A percentile compares a stretch with the other conserved stretches of the same genome.
Evolutionary conservation across 805 yeast genomes (phyloP).

Genomic region (Metschnikowia lachancei): DNA sequence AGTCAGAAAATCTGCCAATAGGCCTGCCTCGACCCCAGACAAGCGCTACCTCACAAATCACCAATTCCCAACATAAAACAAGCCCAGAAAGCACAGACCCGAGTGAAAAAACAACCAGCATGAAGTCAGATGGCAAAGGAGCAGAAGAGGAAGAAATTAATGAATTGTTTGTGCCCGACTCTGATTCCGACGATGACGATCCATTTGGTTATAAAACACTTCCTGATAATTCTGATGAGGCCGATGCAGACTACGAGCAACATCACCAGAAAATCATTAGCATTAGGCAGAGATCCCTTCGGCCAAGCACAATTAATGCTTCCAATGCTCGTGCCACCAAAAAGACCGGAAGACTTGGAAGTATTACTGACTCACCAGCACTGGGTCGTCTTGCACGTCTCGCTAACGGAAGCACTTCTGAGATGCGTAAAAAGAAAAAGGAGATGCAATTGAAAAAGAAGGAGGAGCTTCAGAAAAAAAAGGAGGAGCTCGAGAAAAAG

Average conservation of each 20-base stretch:
- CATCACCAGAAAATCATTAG: slow-evolving; percentile 2
- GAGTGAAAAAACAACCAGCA: too few relatives aligned
- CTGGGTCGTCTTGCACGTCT: slow-evolving; percentile 1
- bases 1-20: too few relatives aligned
- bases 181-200: slow-evolving; percentile 15
- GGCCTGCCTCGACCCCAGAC: too few relatives aligned
- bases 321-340: background rate
- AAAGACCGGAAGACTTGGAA: slow-evolving; percentile 7
- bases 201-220: slow-evolving; percentile 13
- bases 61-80: too few relatives aligned
- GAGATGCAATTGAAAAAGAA: background rate
- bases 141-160: slow-evolving; percentile 9
- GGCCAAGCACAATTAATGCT: slow-evolving; percentile 1
- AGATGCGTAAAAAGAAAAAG: background rate
- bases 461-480: background rate
- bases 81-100: too few relatives aligned
- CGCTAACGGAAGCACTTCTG: background rate
- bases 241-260: slow-evolving; percentile 15
- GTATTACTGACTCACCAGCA: slow-evolving; percentile 2
- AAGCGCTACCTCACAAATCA: too few relatives aligned
- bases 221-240: slow-evolving; percentile 12
- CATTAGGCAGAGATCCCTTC: slow-evolving; percentile 1
- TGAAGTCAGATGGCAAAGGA: background rate
- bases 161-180: slow-evolving; percentile 14
- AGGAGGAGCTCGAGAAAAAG: background rate